These are phyloP conservation scores for Schizothecium vesticola DNA, from an alignment of 495 filamentous ascomycete genomes.

Conservation along the genomic window DNA sequence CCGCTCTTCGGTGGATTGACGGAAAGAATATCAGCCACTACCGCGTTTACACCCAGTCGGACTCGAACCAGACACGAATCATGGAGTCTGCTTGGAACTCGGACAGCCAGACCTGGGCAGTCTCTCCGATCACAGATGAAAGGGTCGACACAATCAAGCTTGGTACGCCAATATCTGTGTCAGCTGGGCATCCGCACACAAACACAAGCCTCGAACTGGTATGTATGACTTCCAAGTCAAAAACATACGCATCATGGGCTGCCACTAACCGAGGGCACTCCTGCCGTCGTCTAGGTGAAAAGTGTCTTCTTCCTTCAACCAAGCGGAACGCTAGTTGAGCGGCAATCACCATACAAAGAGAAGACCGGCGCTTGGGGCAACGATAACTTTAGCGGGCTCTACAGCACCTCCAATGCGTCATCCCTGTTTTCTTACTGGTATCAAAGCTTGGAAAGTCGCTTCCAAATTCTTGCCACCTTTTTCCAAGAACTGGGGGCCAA, in stretches of 20 bases:
- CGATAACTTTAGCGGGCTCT: slow-evolving; percentile 11
- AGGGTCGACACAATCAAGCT: background rate
- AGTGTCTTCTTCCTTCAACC: slow-evolving; percentile 6
- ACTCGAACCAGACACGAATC: background rate
- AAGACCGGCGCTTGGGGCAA: slow-evolving; percentile 2
- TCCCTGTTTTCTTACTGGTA: slow-evolving; percentile 16
- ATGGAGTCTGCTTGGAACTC: slow-evolving; percentile 11
- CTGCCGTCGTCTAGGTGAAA: background rate
- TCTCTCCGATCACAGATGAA: slow-evolving; percentile 3
- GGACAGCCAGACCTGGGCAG: slow-evolving; percentile 3
- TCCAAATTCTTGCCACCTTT: slow-evolving; percentile 11
- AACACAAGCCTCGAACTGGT: slow-evolving; percentile 9
- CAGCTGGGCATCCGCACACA: slow-evolving; percentile 7
- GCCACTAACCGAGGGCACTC: background rate
- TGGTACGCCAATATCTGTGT: background rate
- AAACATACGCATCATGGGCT: background rate
- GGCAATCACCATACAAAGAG: slow-evolving; percentile 13
- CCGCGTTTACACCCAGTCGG: slow-evolving; percentile 3
- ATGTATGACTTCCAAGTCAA: background rate
- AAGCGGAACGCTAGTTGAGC: slow-evolving; percentile 2
- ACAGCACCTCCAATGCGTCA: slow-evolving; percentile 6
- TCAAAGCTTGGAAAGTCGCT: background rate
- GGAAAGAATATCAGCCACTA: background rate
- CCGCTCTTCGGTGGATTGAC: slow-evolving; percentile 8
- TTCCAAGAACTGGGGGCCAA: slow-evolving; percentile 14